These are phyloP conservation scores for Vicia faba DNA, from an alignment of 306 rosid species.

Conservation along the genomic window DNA sequence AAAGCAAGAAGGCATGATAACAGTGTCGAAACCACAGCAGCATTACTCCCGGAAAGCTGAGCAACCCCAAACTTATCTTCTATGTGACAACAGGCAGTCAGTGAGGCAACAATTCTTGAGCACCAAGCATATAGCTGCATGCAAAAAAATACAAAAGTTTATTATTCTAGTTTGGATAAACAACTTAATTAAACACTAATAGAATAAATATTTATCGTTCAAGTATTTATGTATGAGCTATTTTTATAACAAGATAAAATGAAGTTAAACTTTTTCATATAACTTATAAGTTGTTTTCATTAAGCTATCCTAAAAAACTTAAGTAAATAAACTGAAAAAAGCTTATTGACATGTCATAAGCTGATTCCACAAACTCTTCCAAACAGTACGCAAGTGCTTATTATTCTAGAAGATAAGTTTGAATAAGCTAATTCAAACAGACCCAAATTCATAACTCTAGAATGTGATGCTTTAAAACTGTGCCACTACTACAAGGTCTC, in stretches of 20 bases:
- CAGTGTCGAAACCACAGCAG: no score
- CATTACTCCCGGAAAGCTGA: no score
- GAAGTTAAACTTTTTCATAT: neutral
- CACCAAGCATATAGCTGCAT: no score
- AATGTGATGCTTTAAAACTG: neutral
- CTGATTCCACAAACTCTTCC: neutral
- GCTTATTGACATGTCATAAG: neutral
- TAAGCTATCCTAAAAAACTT: neutral
- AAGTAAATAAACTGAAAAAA: neutral
- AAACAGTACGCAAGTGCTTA: neutral
- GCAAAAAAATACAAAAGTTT: no score
- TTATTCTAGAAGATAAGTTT: neutral
- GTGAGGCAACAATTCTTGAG: no score
- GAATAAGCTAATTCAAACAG: neutral
- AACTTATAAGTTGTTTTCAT: neutral
- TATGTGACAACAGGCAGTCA: no score
- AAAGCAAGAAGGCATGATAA: no score
- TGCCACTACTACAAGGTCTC: neutral
- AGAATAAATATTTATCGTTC: neutral
- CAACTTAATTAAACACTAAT: no score
- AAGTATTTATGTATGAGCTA: neutral
- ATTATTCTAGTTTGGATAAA: no score
- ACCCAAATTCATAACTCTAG: constrained; percentile 16
- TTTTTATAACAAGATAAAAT: neutral
- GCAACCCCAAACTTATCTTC: no score